A percentile compares a stretch with the other conserved stretches of the same genome.
Conservation (phyloP, 2,329 filamentous ascomycete species). For the Byssochlamys sp. region DNA sequence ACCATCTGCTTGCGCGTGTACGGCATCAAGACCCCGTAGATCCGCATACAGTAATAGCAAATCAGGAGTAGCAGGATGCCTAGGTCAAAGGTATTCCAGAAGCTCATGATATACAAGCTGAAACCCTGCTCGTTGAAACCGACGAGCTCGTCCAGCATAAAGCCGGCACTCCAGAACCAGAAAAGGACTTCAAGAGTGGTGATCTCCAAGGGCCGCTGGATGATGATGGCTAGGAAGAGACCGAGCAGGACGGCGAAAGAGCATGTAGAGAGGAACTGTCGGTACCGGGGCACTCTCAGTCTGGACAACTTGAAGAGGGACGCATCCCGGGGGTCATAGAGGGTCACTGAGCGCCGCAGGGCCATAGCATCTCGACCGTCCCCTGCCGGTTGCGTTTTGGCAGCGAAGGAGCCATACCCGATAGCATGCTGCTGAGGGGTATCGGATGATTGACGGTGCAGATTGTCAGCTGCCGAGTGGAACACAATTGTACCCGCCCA, state of each 20-base stretch:
- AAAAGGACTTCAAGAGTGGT: slow-evolving; percentile 79
- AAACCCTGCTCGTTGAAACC: slow-evolving; percentile 96
- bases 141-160: slow-evolving; percentile 91
- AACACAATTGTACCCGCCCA: slow-evolving; percentile 95
- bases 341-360: slow-evolving; percentile 61
- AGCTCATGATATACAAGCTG: slow-evolving; percentile 90
- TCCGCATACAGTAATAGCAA: slow-evolving; percentile 78
- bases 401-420: slow-evolving; percentile 16
- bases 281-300: slow-evolving; percentile 80
- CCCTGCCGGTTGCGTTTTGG: slow-evolving; percentile 7
- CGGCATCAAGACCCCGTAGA: slow-evolving; percentile 76
- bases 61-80: slow-evolving; percentile 79
- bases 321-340: slow-evolving; percentile 84
- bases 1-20: slow-evolving; percentile 59
- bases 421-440: slow-evolving; percentile 14
- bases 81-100: slow-evolving; percentile 93
- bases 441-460: slow-evolving; percentile 56
- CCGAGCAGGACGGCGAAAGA: slow-evolving; percentile 77
- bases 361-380: slow-evolving; percentile 1
- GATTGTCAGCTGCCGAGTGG: slow-evolving; percentile 73
- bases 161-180: slow-evolving; percentile 96
- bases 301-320: slow-evolving; percentile 86
- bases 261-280: slow-evolving; percentile 78
- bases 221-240: slow-evolving; percentile 74
- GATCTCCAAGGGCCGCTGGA: slow-evolving; percentile 66